A percentile compares a stretch with the other conserved stretches of the same genome.
Evolutionary conservation across 2,329 filamentous ascomycete genomes (phyloP).

Genomic region (Aspergillus neotritici): DNA sequence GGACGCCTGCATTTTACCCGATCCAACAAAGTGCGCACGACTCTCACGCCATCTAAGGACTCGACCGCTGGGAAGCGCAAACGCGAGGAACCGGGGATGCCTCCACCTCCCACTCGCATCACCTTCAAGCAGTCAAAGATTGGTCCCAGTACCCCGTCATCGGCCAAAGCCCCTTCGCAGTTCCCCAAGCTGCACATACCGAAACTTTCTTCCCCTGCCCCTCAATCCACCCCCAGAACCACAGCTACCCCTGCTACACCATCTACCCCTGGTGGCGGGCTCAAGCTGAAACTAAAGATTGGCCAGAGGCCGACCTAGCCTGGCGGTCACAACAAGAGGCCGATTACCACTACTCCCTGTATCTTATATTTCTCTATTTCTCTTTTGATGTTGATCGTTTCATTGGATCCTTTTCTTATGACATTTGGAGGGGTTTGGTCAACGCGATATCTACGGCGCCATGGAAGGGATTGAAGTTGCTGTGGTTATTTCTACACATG

Average conservation of each 20-base stretch:
- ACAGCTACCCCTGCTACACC: conserved; percentile 26
- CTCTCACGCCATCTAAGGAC: conserved; percentile 27
- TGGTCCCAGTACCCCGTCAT: conserved; percentile 22
- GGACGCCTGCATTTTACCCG: conserved; percentile 41
- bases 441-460: too few species aligned
- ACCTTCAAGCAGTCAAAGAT: conserved; percentile 40
- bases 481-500: too few species aligned
- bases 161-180: conserved; percentile 16
- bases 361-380: conserved; percentile 10
- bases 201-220: conserved; percentile 24
- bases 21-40: conserved; percentile 36
- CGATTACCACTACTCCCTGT: conserved; percentile 8
- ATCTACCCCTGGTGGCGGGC: conserved; percentile 29
- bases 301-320: conserved; percentile 29
- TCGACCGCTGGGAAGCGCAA: conserved; percentile 31
- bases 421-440: background rate
- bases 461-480: too few species aligned
- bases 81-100: conserved; percentile 33
- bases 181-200: conserved; percentile 32
- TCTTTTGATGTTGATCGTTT: background rate
- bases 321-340: conserved; percentile 5
- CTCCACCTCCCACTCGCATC: conserved; percentile 33
- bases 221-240: conserved; percentile 23
- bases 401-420: too few species aligned
- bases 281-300: conserved; percentile 42